phyloP scores from a whole-genome alignment of 2,329 filamentous ascomycete genomes.

The Venturiaceae sp. region DNA sequence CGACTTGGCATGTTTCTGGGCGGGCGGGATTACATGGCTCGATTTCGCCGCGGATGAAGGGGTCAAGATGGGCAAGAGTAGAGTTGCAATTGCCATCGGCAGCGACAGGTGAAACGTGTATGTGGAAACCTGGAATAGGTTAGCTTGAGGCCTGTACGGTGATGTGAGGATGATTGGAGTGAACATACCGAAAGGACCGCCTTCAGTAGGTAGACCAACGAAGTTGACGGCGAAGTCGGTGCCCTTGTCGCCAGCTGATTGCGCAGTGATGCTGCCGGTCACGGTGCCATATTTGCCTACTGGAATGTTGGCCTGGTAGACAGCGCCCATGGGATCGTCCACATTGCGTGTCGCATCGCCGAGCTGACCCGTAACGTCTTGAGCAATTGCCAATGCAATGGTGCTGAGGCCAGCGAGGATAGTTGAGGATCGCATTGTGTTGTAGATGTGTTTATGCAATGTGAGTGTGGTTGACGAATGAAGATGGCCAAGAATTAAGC shows the following conservation, averaged over 20 bases:
- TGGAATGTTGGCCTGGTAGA: conserved; percentile 21
- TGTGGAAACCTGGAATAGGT: conserved; percentile 46
- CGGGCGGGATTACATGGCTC: conserved; percentile 47
- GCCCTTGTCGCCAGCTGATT: conserved; percentile 25
- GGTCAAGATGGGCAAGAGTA: conserved; percentile 61
- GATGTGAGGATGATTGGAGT: background rate
- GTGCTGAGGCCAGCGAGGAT: background rate
- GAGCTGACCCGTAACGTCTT: conserved; percentile 13
- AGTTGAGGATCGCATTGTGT: background rate
- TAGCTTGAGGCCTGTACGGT: background rate
- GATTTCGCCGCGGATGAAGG: conserved; percentile 53
- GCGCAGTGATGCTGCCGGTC: conserved; percentile 23
- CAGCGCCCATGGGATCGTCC: conserved; percentile 28
- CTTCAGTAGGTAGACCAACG: conserved; percentile 27
- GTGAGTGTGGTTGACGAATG: background rate
- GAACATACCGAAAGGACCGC: conserved; percentile 33
- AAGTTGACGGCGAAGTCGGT: conserved; percentile 30
- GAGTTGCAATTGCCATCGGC: conserved; percentile 60
- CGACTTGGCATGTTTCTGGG: conserved; percentile 62
- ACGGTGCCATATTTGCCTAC: conserved; percentile 10
- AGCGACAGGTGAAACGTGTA: conserved; percentile 58
- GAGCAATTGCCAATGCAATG: conserved; percentile 11
- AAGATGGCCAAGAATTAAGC: background rate
- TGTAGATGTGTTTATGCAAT: background rate
- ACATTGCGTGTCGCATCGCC: conserved; percentile 22